Evolutionary conservation across 495 filamentous ascomycete species (phyloP).

Genomic region (Penicillium roqueforti): DNA sequence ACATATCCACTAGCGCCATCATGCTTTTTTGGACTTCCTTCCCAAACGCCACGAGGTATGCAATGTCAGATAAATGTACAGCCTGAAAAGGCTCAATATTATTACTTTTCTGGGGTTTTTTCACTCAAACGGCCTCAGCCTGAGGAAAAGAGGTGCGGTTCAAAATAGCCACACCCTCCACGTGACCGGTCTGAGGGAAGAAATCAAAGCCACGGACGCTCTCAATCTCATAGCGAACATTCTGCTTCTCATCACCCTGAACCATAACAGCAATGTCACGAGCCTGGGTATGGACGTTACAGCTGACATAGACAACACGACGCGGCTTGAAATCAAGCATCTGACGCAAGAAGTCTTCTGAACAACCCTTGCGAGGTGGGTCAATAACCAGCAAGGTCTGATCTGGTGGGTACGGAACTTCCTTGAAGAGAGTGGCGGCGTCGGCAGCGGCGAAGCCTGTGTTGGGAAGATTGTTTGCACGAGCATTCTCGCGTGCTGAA

Average conservation of each 20-base stretch:
- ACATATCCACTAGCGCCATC: slow-evolving; percentile 1
- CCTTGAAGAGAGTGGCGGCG: slow-evolving; percentile 74
- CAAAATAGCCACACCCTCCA: slow-evolving; percentile 88
- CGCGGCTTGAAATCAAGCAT: slow-evolving; percentile 68
- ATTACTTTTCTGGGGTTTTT: background rate
- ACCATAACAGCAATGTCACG: slow-evolving; percentile 84
- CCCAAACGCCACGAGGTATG: slow-evolving; percentile 1
- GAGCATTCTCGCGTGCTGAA: slow-evolving; percentile 73
- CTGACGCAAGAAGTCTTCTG: slow-evolving; percentile 76
- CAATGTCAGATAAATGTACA: slow-evolving; percentile 2
- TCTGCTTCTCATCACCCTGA: slow-evolving; percentile 50
- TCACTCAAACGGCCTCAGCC: background rate
- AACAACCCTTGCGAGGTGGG: slow-evolving; percentile 92
- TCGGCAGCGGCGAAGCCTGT: slow-evolving; percentile 82
- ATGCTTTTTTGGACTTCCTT: background rate
- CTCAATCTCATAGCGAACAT: slow-evolving; percentile 77
- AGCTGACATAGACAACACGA: slow-evolving; percentile 88
- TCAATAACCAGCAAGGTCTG: slow-evolving; percentile 90
- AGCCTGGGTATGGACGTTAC: slow-evolving; percentile 97
- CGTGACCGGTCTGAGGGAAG: slow-evolving; percentile 96
- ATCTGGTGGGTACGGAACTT: slow-evolving; percentile 62
- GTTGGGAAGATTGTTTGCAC: slow-evolving; percentile 64
- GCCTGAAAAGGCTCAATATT: background rate
- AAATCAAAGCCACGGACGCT: slow-evolving; percentile 93
- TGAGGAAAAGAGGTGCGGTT: slow-evolving; percentile 31